Conservation (phyloP, 805 yeast genomes). For the Wickerhamomyces kurtzmanii region DNA sequence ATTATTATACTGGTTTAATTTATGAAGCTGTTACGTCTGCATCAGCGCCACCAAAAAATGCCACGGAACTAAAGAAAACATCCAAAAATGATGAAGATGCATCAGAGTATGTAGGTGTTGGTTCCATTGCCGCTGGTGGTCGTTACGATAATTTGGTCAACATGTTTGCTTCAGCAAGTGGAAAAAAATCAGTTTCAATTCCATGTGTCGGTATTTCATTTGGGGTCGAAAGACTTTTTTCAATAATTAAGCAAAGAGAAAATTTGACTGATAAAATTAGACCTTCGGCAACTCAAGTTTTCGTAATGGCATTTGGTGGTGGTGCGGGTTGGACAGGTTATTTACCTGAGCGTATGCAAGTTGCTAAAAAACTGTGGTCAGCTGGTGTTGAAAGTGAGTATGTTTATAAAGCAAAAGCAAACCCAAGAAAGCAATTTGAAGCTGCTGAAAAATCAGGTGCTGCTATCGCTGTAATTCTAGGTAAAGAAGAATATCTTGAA, state of each 20-base stretch:
- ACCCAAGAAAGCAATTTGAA: conserved; percentile 92
- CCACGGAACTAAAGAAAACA: conserved; percentile 52
- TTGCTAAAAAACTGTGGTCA: conserved; percentile 77
- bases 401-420: conserved; percentile 87
- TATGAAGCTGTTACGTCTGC: conserved; percentile 94
- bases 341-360: conserved; percentile 81
- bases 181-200: conserved; percentile 68
- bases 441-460: conserved; percentile 95
- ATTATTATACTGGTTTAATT: conserved; percentile 94
- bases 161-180: conserved; percentile 82
- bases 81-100: conserved; percentile 75
- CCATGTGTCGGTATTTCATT: conserved; percentile 98
- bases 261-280: conserved; percentile 53
- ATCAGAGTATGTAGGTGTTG: conserved; percentile 94
- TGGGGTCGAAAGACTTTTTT: conserved; percentile 92
- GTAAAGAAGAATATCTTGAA: conserved; percentile 79
- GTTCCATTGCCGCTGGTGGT: conserved; percentile 98
- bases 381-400: conserved; percentile 88
- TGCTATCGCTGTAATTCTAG: conserved; percentile 82
- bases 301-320: conserved; percentile 97
- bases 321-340: conserved; percentile 95
- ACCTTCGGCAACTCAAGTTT: conserved; percentile 87
- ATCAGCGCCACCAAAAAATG: conserved; percentile 89
- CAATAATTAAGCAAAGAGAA: conserved; percentile 73
- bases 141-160: conserved; percentile 95